Base-by-base conservation (phyloP, 1,284 basidiomycete species). In the Leccinum huronense region DNA sequence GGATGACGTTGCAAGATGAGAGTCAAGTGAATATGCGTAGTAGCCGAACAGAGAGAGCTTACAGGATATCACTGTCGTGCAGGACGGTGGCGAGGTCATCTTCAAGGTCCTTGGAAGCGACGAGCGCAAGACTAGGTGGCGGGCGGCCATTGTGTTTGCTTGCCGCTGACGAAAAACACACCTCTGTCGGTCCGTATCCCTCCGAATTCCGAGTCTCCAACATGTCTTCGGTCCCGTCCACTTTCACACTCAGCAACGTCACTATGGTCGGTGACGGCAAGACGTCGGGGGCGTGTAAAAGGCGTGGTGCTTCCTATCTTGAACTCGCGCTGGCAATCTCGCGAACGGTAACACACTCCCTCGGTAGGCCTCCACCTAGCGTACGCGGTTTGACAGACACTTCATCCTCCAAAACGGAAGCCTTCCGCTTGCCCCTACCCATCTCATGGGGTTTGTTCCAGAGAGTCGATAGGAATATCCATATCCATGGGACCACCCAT, bases 151-250 rank as follows among this genome's bases (percentile, higher is more conserved):
- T 90, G 84, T 7, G 88, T 85, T 72, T 89, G 80, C 77, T 88
- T 86, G 38, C 85, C 83, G 69, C 80, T 84, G 54, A 85, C 78
- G 66, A 86, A 87, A 8, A 84, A 78, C 14, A 78, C 14, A 96
- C 82, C 72, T 95, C 93, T 10, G 84, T 83, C n/a, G 83, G 79
- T 33, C 89, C 84, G 60, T 81, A 82, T 30, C 83, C 82, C 62
- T 89, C 88, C 31, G 88, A 83, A 79, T 99, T 98, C 67, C 87
- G 83, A 0, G 83, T 92, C 72, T 97, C 94, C 55, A 97, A 78
- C 13, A 87, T 72, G 64, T 92, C 86, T 13, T 89, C 86, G 27
- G 77, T 81, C 1, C 86, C 86, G 23, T 91, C 90, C n/a, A 89
- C 80, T 31, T 80, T 81, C 2, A 81, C 75, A 62, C 76, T 83